phyloP scores from a whole-genome alignment of 495 filamentous ascomycete genomes.

The Penicillium paxilli region DNA sequence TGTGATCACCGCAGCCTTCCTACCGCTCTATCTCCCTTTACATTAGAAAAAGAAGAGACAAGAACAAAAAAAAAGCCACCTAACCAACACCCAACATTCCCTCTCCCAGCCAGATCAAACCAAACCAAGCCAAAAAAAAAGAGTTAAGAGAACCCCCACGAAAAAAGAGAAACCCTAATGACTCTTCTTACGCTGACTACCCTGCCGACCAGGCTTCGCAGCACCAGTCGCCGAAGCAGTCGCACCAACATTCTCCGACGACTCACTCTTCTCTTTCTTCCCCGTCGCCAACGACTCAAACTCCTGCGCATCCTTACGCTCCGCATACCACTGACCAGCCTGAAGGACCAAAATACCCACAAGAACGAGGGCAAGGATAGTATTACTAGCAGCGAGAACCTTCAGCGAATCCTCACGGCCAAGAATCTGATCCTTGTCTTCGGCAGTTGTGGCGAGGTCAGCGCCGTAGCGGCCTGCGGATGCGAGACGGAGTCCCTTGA shows the following conservation, averaged over 20 bases:
- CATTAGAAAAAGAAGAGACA: too few species aligned
- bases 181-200: conserved; percentile 28
- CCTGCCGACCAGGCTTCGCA: conserved; percentile 20
- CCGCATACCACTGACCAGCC: conserved; percentile 98
- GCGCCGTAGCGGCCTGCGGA: conserved; percentile 54
- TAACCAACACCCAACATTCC: too few species aligned
- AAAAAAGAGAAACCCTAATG: conserved; percentile 13
- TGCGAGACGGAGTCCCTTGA: conserved; percentile 85
- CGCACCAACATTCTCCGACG: neutral
- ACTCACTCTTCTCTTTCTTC: conserved; percentile 36
- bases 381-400: conserved; percentile 94
- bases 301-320: conserved; percentile 87
- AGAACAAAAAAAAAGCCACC: neutral
- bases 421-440: conserved; percentile 47
- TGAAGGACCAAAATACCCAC: conserved; percentile 90
- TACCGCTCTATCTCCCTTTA: too few species aligned
- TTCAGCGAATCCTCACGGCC: conserved; percentile 82
- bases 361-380: conserved; percentile 87
- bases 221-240: conserved; percentile 10
- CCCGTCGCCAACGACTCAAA: conserved; percentile 55
- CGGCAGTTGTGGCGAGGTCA: conserved; percentile 36
- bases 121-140: too few species aligned
- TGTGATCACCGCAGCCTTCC: too few species aligned
- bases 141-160: neutral
- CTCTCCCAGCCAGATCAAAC: too few species aligned